phyloP scores from a whole-genome alignment of 768 basidiomycete species.

The Boletus vinaceobasis region DNA sequence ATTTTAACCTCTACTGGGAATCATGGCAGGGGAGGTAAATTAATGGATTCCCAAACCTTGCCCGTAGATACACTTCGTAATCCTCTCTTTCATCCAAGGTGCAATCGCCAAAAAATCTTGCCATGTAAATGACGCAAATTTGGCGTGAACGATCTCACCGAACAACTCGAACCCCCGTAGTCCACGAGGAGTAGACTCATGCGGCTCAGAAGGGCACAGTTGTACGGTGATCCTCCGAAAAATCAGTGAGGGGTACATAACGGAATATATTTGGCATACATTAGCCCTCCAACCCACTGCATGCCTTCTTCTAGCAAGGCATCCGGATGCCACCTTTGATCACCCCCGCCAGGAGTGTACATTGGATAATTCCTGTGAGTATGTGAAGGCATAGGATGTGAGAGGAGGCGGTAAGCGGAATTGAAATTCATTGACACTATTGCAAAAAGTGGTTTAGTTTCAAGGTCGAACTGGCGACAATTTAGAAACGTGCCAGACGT shows the following conservation, averaged over 20 bases:
- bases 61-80: slow-evolving; percentile 65
- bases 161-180: slow-evolving; percentile 51
- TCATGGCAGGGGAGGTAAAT: background rate
- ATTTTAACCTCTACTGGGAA: background rate
- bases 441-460: background rate
- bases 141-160: slow-evolving; percentile 45
- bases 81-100: slow-evolving; percentile 71
- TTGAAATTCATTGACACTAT: slow-evolving; percentile 3
- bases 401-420: slow-evolving; percentile 42
- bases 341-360: slow-evolving; percentile 65
- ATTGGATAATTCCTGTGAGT: slow-evolving; percentile 67
- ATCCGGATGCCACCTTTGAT: slow-evolving; percentile 58
- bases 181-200: slow-evolving; percentile 34
- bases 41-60: slow-evolving; percentile 60
- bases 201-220: slow-evolving; percentile 44
- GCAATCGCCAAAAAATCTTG: slow-evolving; percentile 67
- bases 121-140: slow-evolving; percentile 71
- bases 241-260: slow-evolving; percentile 6
- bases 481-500: background rate
- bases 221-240: slow-evolving; percentile 58
- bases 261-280: slow-evolving; percentile 41
- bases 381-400: slow-evolving; percentile 53
- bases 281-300: slow-evolving; percentile 70
- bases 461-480: background rate
- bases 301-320: slow-evolving; percentile 55